Percentiles rank a stretch among this genome's conserved stretches.
Conservation (phyloP, 441 rosid genomes). For the Brassica balearica region DNA sequence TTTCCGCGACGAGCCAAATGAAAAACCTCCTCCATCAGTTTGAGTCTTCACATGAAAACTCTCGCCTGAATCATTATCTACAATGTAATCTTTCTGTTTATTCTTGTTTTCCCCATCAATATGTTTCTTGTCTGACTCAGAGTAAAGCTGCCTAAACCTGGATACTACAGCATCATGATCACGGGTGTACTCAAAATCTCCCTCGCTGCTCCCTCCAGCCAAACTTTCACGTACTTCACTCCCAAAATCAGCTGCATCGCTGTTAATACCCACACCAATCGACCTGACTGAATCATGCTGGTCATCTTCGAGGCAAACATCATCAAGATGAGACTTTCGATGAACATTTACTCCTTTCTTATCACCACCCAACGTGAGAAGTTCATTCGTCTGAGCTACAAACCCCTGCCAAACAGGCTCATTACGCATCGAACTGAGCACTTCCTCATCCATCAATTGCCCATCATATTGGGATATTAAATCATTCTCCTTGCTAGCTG, state of each 20-base stretch:
- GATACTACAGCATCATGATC: slow-evolving; percentile 68
- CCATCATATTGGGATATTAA: slow-evolving; percentile 82
- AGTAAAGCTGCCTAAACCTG: slow-evolving; percentile 56
- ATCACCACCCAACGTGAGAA: slow-evolving; percentile 69
- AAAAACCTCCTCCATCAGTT: slow-evolving; percentile 71
- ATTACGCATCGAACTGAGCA: slow-evolving; percentile 70
- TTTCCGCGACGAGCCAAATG: slow-evolving; percentile 77
- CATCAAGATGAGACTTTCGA: slow-evolving; percentile 69
- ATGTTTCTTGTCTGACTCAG: slow-evolving; percentile 61
- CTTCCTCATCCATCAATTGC: slow-evolving; percentile 83
- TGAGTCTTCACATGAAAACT: slow-evolving; percentile 55
- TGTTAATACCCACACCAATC: slow-evolving; percentile 92
- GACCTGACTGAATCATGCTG: slow-evolving; percentile 95
- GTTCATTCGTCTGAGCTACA: slow-evolving; percentile 84
- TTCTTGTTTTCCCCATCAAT: slow-evolving; percentile 51
- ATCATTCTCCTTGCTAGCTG: slow-evolving; percentile 63
- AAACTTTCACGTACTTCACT: slow-evolving; percentile 85
- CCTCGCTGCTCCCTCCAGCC: slow-evolving; percentile 90
- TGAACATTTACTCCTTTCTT: slow-evolving; percentile 54
- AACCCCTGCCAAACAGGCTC: slow-evolving; percentile 99
- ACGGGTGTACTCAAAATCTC: slow-evolving; percentile 73
- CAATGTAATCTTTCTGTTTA: slow-evolving; percentile 53
- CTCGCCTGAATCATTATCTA: slow-evolving; percentile 57
- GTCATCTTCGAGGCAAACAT: slow-evolving; percentile 77
- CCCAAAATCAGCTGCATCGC: slow-evolving; percentile 91